A percentile compares a stretch with the other conserved stretches of the same genome.
phyloP scores from a whole-genome alignment of 352 stramenopile species.

The Globisporangium lucens region DNA sequence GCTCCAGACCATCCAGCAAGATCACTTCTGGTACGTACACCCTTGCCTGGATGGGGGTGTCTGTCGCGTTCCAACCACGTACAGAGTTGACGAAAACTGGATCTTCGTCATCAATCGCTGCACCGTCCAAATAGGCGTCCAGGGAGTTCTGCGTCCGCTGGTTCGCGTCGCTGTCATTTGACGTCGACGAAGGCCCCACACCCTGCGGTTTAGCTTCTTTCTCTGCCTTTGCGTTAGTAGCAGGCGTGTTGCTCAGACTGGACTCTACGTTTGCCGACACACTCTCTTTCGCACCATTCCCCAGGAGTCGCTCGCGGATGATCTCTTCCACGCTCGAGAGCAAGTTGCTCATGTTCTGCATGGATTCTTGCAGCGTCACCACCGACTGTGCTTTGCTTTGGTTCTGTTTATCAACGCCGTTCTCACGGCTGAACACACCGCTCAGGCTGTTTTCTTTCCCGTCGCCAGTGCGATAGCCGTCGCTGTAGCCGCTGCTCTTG shows the following conservation, averaged over 20 bases:
- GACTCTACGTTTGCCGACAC: neutral
- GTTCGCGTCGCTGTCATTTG: neutral
- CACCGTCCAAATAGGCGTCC: conserved; percentile 27
- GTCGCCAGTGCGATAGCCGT: neutral
- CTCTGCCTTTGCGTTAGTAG: too few relatives aligned
- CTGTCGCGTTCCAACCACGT: conserved; percentile 27
- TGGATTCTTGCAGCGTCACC: neutral
- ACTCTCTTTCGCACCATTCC: neutral
- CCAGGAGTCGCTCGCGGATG: conserved; percentile 14
- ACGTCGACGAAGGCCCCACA: neutral
- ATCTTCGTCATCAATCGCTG: conserved; percentile 15
- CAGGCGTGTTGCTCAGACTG: too few relatives aligned
- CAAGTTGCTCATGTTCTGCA: conserved; percentile 11
- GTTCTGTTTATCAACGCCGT: neutral
- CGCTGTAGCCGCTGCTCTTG: neutral
- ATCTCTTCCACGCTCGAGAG: conserved; percentile 17
- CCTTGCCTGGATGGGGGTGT: neutral
- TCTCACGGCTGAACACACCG: neutral
- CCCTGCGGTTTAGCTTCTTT: neutral
- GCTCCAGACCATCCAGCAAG: conserved; percentile 4
- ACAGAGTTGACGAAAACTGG: conserved; percentile 36
- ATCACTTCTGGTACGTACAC: neutral
- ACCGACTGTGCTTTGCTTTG: neutral
- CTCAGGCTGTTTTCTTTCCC: neutral
- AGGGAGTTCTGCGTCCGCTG: conserved; percentile 20